Conservation (phyloP, 116 monocot species). For the Thalassia testudinum region DNA sequence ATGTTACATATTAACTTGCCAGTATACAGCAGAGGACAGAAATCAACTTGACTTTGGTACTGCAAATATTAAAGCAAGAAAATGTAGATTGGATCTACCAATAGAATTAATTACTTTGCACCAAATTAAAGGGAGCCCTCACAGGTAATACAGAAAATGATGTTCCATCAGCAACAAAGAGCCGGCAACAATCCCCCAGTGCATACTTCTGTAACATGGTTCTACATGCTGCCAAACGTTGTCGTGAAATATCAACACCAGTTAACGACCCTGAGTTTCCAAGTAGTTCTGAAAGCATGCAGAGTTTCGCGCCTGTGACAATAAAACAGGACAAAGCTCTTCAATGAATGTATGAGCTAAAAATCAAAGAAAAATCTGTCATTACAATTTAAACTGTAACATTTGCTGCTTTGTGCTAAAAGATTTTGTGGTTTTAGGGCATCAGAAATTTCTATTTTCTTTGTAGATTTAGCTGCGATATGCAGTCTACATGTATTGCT, state of each 20-base stretch:
- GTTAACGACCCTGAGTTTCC: constrained; percentile 71
- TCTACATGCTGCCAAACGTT: constrained; percentile 81
- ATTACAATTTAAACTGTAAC: too few species aligned
- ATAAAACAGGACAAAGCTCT: too few species aligned
- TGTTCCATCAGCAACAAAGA: constrained; percentile 93
- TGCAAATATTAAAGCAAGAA: neutral
- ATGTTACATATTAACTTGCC: too few species aligned
- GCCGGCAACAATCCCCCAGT: constrained; percentile 54
- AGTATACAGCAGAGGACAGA: too few species aligned
- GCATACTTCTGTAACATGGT: constrained; percentile 83
- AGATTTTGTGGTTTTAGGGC: too few species aligned
- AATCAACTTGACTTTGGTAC: too few species aligned
- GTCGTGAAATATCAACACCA: constrained; percentile 82
- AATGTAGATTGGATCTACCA: neutral
- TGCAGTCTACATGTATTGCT: too few species aligned
- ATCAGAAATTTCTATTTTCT: too few species aligned
- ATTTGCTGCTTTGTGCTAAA: too few species aligned
- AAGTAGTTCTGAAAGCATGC: constrained; percentile 83
- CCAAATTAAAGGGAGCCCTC: constrained; percentile 10
- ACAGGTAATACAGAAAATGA: constrained; percentile 62
- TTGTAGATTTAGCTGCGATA: too few species aligned
- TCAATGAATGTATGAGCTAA: neutral
- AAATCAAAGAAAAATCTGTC: neutral
- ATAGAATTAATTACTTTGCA: constrained; percentile 2
- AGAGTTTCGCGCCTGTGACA: constrained; percentile 76